Evolutionary conservation across 2,329 filamentous ascomycete genomes (phyloP), one percentile per base, ranked within the genome.

Genomic region (Zasmidium citrigriseum): DNA sequence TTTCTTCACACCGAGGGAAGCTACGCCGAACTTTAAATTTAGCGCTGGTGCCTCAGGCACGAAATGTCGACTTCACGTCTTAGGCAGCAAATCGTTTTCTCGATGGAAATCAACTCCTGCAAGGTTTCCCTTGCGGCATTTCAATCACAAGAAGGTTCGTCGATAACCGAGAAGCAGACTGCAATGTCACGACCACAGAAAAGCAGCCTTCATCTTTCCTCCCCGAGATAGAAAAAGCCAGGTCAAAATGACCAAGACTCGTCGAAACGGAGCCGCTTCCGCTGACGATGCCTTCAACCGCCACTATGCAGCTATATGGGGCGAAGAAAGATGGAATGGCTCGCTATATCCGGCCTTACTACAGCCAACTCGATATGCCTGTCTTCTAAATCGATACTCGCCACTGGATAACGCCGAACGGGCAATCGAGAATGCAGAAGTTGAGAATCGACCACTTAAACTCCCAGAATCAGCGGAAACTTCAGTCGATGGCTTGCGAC

Each of bases 271-370:
- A n/a, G 56, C 61, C 20, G 25, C 58, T 4, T 64, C 63, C 18
- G 62, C 68, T 10, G 62, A 67, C 18, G 68, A 70, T 9, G 62
- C 68, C 9, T 72, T 71, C 50, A 63, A 70, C 44, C 61, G 64
- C n/a, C 69, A 71, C 58, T 71, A 69, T 38, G 62, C 70, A 44
- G 60, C 60, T 0, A 69, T 65, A 20, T 69, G 65, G 64, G 66
- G 65, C 29, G 60, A 61, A 41, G 65, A 68, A 50, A 59, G 71
- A 56, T 73, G 71, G 71, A 51, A 64, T 7, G 47, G 59, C 14
- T 68, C 64, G 2, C 59, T 72, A 22, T 65, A 67, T 22, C 65
- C 64, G 29, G 66, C 70, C 10, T 57, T 72, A 7, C 54, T 63
- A 10, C 47, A 58, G 24, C 58, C 63, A 1, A 67, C 66, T 1